phyloP scores from a whole-genome alignment of 2,329 filamentous ascomycete species.

The Aspergillus jensenii region DNA sequence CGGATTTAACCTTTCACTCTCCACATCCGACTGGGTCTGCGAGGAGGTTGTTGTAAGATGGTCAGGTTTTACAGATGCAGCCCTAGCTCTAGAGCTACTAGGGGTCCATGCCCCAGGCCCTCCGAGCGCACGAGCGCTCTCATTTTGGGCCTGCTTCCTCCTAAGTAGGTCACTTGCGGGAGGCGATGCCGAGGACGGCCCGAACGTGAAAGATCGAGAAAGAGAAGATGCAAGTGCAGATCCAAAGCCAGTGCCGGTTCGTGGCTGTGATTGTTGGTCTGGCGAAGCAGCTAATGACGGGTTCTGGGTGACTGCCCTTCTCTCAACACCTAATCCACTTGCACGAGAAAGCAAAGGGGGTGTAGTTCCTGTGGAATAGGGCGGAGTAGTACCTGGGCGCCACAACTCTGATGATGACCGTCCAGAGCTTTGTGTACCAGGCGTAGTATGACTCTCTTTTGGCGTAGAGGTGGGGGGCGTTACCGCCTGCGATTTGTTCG shows the following conservation, averaged over 20 bases:
- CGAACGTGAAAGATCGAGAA: constrained; percentile 47
- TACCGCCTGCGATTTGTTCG: constrained; percentile 43
- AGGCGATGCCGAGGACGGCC: constrained; percentile 44
- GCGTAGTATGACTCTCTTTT: constrained; percentile 31
- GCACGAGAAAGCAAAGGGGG: constrained; percentile 49
- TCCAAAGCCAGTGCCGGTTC: constrained; percentile 42
- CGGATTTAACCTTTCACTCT: constrained; percentile 33
- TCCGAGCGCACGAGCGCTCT: constrained; percentile 32
- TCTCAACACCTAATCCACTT: constrained; percentile 40
- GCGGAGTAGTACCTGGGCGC: constrained; percentile 51
- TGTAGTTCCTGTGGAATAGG: constrained; percentile 54
- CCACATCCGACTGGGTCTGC: constrained; percentile 39
- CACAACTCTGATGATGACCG: constrained; percentile 53
- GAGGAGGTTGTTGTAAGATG: constrained; percentile 33
- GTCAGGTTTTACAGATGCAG: constrained; percentile 27
- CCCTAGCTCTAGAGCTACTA: constrained; percentile 22
- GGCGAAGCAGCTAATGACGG: constrained; percentile 43
- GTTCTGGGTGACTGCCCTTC: constrained; percentile 42
- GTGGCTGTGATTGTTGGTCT: constrained; percentile 39
- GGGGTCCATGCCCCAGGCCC: constrained; percentile 30
- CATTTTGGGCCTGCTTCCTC: constrained; percentile 38
- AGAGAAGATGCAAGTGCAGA: constrained; percentile 45
- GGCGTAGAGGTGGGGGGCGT: constrained; percentile 33
- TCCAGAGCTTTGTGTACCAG: constrained; percentile 46
- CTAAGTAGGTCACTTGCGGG: constrained; percentile 34